Evolutionary conservation across 202 grass and related monocot species (phyloP).

Genomic region (Dendrocalamus latiflorus): DNA sequence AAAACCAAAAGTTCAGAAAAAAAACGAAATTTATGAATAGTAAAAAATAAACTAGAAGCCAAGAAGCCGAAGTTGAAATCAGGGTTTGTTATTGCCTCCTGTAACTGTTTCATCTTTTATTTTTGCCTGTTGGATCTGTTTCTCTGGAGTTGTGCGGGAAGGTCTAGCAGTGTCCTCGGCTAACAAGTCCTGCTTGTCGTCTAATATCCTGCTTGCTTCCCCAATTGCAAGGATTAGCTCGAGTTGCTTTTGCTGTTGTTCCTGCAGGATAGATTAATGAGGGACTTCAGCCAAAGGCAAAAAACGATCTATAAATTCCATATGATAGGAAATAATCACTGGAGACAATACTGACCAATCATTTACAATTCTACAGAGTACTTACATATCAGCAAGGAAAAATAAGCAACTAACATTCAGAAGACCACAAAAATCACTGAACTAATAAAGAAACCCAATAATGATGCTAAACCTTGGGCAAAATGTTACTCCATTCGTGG

Average conservation of each 20-base stretch:
- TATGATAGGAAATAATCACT: not conserved
- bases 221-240: slow-evolving; percentile 75
- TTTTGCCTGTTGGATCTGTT: slow-evolving; percentile 1
- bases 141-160: slow-evolving; percentile 1
- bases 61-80: too few relatives aligned
- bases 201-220: slow-evolving; percentile 46
- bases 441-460: too few relatives aligned
- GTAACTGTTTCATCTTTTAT: slow-evolving; percentile 17
- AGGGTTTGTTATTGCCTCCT: slow-evolving; percentile 44
- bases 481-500: too few relatives aligned
- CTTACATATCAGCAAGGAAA: too few relatives aligned
- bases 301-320: not conserved
- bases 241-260: slow-evolving; percentile 89
- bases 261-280: slow-evolving; percentile 29
- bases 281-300: not conserved
- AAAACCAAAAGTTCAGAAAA: too few relatives aligned
- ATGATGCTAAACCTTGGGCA: too few relatives aligned
- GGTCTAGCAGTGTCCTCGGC: not conserved
- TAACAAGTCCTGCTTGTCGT: slow-evolving; percentile 17
- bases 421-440: too few relatives aligned
- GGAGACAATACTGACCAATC: not conserved
- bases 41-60: too few relatives aligned
- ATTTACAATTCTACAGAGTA: not conserved
- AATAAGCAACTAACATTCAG: too few relatives aligned
- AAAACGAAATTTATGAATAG: too few relatives aligned